Evolutionary conservation across 768 basidiomycete species (phyloP).

Genomic region (Agrocybe chaxingu): DNA sequence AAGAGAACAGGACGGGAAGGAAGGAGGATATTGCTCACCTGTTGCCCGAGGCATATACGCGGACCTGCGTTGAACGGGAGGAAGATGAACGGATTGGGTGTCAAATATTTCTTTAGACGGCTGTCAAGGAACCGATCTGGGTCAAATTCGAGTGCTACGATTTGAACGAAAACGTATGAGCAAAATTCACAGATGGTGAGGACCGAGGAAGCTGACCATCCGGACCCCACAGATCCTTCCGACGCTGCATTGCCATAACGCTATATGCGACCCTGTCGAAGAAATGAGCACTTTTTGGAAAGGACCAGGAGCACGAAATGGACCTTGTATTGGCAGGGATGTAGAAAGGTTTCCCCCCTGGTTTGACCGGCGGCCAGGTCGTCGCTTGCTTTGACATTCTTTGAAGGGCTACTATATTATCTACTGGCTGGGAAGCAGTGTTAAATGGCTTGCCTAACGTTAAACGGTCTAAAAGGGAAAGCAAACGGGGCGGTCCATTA

Average conservation of each 20-base stretch:
- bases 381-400: background rate
- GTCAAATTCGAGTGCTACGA: conserved; percentile 52
- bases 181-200: background rate
- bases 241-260: conserved; percentile 55
- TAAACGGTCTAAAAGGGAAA: background rate
- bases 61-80: conserved; percentile 49
- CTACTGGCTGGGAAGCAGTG: too few species aligned
- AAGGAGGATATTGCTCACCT: too few species aligned
- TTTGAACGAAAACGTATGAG: background rate
- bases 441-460: too few species aligned
- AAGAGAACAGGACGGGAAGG: too few species aligned
- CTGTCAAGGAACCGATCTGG: conserved; percentile 65
- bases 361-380: conserved; percentile 1
- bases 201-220: conserved; percentile 38
- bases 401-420: too few species aligned
- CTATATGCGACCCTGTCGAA: conserved; percentile 30
- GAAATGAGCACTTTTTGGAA: background rate
- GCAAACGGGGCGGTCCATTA: conserved; percentile 15
- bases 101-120: conserved; percentile 49
- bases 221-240: conserved; percentile 62
- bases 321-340: conserved; percentile 18
- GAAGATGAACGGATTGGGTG: conserved; percentile 53
- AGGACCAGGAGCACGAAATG: background rate
- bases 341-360: conserved; percentile 13
- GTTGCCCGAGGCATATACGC: conserved; percentile 43